Conservation (phyloP, 371 early-diverging fungal species). For the Mortierella sp. region DNA sequence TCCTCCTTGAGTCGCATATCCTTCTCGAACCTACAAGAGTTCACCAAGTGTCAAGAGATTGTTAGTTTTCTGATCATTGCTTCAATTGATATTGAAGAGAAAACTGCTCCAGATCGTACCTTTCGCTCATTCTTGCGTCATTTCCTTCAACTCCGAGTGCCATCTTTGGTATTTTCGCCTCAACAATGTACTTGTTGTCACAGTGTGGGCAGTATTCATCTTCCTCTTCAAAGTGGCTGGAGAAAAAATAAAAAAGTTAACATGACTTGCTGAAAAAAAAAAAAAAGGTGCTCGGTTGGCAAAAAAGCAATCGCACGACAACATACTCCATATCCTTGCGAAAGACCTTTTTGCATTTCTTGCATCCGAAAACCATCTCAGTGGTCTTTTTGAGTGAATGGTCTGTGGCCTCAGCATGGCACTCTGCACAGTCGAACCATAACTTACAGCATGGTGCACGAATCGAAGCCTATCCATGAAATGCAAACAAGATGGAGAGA, state of each 20-base stretch:
- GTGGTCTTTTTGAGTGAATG: slow-evolving; percentile 84
- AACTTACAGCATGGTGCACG: slow-evolving; percentile 94
- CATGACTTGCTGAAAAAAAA: neutral
- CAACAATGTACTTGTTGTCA: slow-evolving; percentile 96
- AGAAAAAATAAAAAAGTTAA: neutral
- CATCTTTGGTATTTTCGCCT: slow-evolving; percentile 90
- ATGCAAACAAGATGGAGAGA: neutral
- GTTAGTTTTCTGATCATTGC: neutral
- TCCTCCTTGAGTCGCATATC: slow-evolving; percentile 53
- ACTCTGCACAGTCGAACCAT: slow-evolving; percentile 98
- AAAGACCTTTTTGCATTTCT: slow-evolving; percentile 97
- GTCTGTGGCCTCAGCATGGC: slow-evolving; percentile 88
- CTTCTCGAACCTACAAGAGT: slow-evolving; percentile 45
- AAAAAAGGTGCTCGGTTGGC: neutral
- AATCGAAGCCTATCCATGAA: slow-evolving; percentile 81
- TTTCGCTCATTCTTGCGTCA: slow-evolving; percentile 82
- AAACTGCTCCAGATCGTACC: too few species aligned
- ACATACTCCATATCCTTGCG: slow-evolving; percentile 89
- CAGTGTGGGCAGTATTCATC: slow-evolving; percentile 99
- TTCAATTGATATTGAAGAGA: too few species aligned
- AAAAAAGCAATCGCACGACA: neutral
- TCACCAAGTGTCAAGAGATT: neutral
- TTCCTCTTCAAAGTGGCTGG: slow-evolving; percentile 91
- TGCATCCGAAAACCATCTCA: slow-evolving; percentile 98
- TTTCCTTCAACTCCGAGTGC: slow-evolving; percentile 92